Percentiles rank a stretch among this genome's conserved stretches.
phyloP scores from a whole-genome alignment of 129 eudicot genomes.

The Helianthus tuberosus region DNA sequence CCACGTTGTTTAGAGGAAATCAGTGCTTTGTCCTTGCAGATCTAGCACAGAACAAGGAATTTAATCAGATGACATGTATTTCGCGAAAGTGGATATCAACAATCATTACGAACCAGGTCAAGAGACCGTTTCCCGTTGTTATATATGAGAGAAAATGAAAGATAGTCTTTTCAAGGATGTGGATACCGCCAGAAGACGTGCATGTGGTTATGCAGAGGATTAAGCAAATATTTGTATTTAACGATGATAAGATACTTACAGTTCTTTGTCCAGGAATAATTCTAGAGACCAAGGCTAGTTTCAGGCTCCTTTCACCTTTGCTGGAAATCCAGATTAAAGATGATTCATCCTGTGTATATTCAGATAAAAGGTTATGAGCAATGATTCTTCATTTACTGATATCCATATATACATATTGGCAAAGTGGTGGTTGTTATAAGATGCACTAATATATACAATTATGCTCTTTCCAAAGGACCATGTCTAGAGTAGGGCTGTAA shows the following conservation, averaged over 20 bases:
- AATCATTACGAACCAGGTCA: constrained; percentile 76
- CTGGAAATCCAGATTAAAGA: constrained; percentile 91
- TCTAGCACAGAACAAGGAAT: constrained; percentile 40
- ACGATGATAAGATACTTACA: constrained; percentile 50
- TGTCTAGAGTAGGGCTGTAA: too few relatives aligned
- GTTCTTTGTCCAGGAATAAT: constrained; percentile 98
- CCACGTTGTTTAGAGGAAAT: constrained; percentile 80
- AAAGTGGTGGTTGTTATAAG: too few relatives aligned
- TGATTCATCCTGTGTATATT: constrained; percentile 63
- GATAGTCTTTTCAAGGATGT: constrained; percentile 91
- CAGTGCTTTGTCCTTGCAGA: constrained; percentile 89
- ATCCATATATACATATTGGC: background rate
- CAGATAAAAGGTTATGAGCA: constrained; percentile 20
- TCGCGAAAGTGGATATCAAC: background rate
- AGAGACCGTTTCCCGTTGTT: constrained; percentile 93
- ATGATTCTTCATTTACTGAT: background rate
- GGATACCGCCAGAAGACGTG: constrained; percentile 50
- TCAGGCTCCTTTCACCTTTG: constrained; percentile 79
- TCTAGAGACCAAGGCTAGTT: constrained; percentile 86
- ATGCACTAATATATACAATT: background rate
- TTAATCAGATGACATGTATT: background rate
- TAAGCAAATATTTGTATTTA: background rate
- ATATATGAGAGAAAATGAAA: constrained; percentile 93
- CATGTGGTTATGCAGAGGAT: background rate
- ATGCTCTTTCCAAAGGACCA: constrained; percentile 9